Base-by-base conservation (phyloP, 352 stramenopile genomes). In the Phytopythium montanum region DNA sequence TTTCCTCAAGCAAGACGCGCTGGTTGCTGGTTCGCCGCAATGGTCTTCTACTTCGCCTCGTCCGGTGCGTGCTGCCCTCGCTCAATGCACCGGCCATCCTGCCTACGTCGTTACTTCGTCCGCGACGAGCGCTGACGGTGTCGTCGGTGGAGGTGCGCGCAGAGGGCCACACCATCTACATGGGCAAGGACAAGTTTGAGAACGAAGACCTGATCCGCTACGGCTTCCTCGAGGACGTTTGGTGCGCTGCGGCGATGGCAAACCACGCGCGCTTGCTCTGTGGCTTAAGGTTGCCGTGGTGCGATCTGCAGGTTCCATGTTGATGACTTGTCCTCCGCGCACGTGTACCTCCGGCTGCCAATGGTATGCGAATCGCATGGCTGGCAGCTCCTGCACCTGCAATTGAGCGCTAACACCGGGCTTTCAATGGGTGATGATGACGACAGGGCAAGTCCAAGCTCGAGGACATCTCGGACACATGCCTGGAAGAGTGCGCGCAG, bases 121-220 rank as follows among this genome's bases (percentile, higher is more conserved):
- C 39, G 18, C 19, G 18, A n/a, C 19, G 18, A 45, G 39, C 39
- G 39, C 39, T 51, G 45, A 39, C 28, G 39, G 12, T 7, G 12
- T 3, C 19, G 12, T 3, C 14, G 39, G 3, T 25, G 39, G 4
- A 3, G 4, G 18, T 45, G 18, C 19, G 14, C 13, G 31, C 54
- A 93, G 88, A 91, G 75, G 86, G 96, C 14, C 90, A 94, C 61
- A 95, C 76, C 36, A 95, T 98, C 46, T 99, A 98, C 76, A 98
- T 99, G 94, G 97, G 97, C 60, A 97, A 94, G 61, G 97, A 99
- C 84, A 99, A 99, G 79, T 98, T 96, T 67, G 97, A 99, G 80
- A 99, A 99, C 71, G 97, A 99, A 83, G 89, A 98, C 65, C 81
- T 99, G 51, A 99, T 99, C 62, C 96, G 97, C 62, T 98, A 99